phyloP scores from a whole-genome alignment of 2,329 filamentous ascomycete genomes.

The Nothophaeocryptopus gaeumannii region DNA sequence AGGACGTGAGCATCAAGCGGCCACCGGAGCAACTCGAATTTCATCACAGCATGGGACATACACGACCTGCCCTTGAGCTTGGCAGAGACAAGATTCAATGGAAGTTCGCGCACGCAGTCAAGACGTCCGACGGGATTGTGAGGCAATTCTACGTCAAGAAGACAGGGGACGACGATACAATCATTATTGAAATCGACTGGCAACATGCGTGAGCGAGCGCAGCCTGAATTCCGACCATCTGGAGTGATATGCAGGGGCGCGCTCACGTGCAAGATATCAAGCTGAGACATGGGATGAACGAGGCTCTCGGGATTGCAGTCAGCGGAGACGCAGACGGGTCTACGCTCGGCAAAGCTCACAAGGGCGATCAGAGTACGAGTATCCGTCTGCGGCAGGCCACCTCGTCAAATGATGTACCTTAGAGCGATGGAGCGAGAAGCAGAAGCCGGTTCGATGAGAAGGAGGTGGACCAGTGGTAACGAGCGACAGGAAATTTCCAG shows the following conservation, averaged over 20 bases:
- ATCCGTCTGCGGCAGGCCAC: not conserved
- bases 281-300: not conserved
- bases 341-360: no score
- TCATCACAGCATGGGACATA: conserved; percentile 27
- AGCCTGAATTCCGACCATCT: not conserved
- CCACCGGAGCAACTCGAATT: conserved; percentile 23
- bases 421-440: no score
- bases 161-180: conserved; percentile 11
- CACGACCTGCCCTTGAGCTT: conserved; percentile 23
- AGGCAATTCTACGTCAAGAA: conserved; percentile 31
- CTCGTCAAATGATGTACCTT: no score
- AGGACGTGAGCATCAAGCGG: conserved; percentile 21
- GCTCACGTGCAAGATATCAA: not conserved
- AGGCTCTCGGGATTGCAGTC: not conserved
- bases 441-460: no score
- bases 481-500: no score
- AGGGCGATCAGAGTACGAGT: not conserved
- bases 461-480: no score
- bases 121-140: conserved; percentile 21
- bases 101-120: conserved; percentile 26
- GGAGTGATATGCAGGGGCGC: not conserved
- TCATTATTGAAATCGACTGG: conserved; percentile 32
- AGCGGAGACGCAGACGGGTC: no score
- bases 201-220: conserved; percentile 11
- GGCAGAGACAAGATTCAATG: conserved; percentile 28